Conservation (phyloP, 2,329 filamentous ascomycete species). For the Tolypocladium amazonense region DNA sequence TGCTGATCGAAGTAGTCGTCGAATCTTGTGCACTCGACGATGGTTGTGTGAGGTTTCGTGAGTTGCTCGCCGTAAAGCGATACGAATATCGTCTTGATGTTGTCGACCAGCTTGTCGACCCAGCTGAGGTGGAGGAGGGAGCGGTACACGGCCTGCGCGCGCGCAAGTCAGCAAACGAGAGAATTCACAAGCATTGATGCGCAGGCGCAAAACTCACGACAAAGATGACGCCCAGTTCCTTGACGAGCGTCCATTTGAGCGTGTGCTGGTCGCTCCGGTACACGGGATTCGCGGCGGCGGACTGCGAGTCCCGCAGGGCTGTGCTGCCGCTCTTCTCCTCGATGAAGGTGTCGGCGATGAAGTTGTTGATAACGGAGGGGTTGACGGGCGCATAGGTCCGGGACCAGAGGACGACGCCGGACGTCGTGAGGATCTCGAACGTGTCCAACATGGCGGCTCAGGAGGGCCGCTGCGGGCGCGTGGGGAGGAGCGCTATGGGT, state of each 20-base stretch:
- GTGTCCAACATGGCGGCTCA: conserved; percentile 69
- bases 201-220: conserved; percentile 45
- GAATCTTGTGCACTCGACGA: conserved; percentile 70
- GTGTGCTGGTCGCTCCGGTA: conserved; percentile 93
- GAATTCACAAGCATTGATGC: too few relatives aligned
- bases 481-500: not conserved
- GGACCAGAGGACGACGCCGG: conserved; percentile 95
- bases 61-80: conserved; percentile 84
- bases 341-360: conserved; percentile 95
- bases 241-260: conserved; percentile 83
- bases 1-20: conserved; percentile 94
- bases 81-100: conserved; percentile 85
- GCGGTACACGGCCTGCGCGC: conserved; percentile 77
- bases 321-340: conserved; percentile 70
- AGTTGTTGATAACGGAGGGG: conserved; percentile 77
- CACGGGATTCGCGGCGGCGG: conserved; percentile 54
- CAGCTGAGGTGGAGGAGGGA: conserved; percentile 90
- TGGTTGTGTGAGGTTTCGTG: conserved; percentile 66
- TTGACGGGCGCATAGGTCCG: conserved; percentile 72
- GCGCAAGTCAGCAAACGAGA: not conserved
- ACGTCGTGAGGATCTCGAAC: conserved; percentile 93
- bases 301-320: conserved; percentile 46
- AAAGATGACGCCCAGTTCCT: conserved; percentile 91
- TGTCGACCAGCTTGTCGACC: conserved; percentile 94
- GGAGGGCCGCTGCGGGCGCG: not conserved